Conservation (phyloP, 2,329 filamentous ascomycete species). For the Talaromyces albobiverticillius region DNA sequence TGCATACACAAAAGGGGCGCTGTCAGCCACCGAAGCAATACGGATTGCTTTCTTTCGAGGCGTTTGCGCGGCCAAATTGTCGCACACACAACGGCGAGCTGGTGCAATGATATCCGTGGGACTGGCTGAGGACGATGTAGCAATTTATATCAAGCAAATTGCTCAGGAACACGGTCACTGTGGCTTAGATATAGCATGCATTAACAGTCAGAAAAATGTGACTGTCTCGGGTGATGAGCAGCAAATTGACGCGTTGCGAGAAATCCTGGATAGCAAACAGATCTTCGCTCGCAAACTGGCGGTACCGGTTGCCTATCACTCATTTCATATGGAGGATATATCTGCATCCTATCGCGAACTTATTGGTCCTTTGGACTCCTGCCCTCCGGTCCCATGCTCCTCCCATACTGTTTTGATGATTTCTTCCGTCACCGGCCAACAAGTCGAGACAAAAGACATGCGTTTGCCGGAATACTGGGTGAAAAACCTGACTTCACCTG, state of each 20-base stretch:
- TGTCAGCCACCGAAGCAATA: constrained; percentile 37
- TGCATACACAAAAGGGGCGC: constrained; percentile 43
- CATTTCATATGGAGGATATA: constrained; percentile 21
- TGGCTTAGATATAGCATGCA: constrained; percentile 27
- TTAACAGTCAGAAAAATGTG: constrained; percentile 19
- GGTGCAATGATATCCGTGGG: constrained; percentile 35
- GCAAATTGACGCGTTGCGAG: constrained; percentile 15
- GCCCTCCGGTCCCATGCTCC: too few species aligned
- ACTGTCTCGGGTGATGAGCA: constrained; percentile 20
- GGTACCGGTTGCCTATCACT: constrained; percentile 22
- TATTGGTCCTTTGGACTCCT: background rate
- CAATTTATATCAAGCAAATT: constrained; percentile 12
- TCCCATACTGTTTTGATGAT: too few species aligned
- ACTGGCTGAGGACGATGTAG: constrained; percentile 20
- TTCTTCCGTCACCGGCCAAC: constrained; percentile 18
- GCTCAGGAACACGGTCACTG: constrained; percentile 22
- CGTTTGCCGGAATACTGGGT: constrained; percentile 19
- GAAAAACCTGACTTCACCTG: constrained; percentile 18
- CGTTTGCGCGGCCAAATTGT: constrained; percentile 8
- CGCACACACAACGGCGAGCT: background rate
- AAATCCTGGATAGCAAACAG: background rate
- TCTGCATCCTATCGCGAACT: background rate
- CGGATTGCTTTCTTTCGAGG: constrained; percentile 40
- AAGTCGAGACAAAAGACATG: background rate
- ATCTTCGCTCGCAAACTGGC: constrained; percentile 19